A percentile compares a stretch with the other conserved stretches of the same genome.
These are phyloP conservation scores for Jatropha curcas DNA, from an alignment of 345 rosid species.

Conservation along the genomic window DNA sequence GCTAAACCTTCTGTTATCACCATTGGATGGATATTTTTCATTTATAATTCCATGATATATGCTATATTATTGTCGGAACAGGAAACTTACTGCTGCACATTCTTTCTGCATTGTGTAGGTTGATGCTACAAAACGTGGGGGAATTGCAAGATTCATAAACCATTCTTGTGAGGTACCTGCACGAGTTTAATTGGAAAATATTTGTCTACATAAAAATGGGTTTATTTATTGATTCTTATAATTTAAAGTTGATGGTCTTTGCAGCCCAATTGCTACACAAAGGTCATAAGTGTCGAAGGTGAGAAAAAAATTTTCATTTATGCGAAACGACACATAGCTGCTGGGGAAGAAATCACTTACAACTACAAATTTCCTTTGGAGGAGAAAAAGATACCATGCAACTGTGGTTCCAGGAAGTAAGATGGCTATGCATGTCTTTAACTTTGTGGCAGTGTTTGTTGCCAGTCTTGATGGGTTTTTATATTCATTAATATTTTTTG, in stretches of 20 bases:
- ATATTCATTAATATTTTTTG: slow-evolving; percentile 1
- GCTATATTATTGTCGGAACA: neutral
- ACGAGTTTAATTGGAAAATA: slow-evolving; percentile 12
- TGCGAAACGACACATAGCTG: slow-evolving; percentile 78
- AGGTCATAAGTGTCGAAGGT: slow-evolving; percentile 91
- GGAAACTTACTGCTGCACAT: slow-evolving; percentile 12
- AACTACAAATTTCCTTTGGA: slow-evolving; percentile 98
- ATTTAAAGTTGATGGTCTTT: slow-evolving; percentile 27
- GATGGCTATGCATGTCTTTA: slow-evolving; percentile 23
- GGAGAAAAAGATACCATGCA: slow-evolving; percentile 93
- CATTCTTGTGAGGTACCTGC: slow-evolving; percentile 92
- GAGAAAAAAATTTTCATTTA: slow-evolving; percentile 92
- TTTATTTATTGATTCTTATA: slow-evolving; percentile 21
- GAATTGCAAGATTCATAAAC: slow-evolving; percentile 96
- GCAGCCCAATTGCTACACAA: slow-evolving; percentile 99
- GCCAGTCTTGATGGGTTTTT: neutral
- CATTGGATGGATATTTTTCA: neutral
- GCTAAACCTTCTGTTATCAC: neutral
- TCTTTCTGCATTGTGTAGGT: slow-evolving; percentile 46
- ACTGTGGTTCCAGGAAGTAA: slow-evolving; percentile 94
- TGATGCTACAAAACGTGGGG: slow-evolving; percentile 99
- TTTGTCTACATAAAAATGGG: slow-evolving; percentile 18
- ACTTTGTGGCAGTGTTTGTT: slow-evolving; percentile 14
- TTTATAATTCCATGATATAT: neutral
- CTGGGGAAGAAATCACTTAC: slow-evolving; percentile 94